Base-by-base conservation (phyloP, 2,329 filamentous ascomycete species). In the Fonsecaea nubica region DNA sequence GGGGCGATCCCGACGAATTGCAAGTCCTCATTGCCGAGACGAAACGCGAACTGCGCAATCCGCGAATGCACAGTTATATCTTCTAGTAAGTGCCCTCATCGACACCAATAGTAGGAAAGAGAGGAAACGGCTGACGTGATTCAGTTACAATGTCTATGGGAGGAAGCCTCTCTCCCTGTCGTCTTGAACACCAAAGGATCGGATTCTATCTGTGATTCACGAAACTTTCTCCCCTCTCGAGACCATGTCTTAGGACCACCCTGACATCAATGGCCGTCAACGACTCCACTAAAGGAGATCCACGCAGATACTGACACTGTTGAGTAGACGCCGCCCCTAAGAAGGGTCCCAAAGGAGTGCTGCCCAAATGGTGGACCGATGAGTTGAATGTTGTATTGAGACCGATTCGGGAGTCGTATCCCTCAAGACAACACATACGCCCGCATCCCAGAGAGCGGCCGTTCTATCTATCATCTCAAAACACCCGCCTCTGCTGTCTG, bases 1-100 rank as follows among this genome's bases (percentile, higher is more conserved):
- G 70, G 9, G 73, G 72, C 71, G 68, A 58, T 9, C 54, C 52
- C 30, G 62, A 71, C 10, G 71, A 74, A 48, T 58, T 71, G 50
- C 40, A 66, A 18, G 18, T 52, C 25, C 58, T 75, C n/a, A 65
- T 72, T 25, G 65, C 63, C 21, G 48, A 62, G 21, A 68, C 68
- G 48, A 62, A 65, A 40, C 64, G 58, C 38, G 64, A 66, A 21
- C 13, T 64, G 18, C 21, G n/a, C 9, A 62, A 64, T 52, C 50
- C 30, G 12, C 59, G 35, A 15, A 58, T 50, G 40, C 64, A 66
- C 53, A 57, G 21, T 13, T 66, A 66, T 38, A 38, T 53, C 13
- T 42, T 33, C 21, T 66, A 48, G 64, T 64, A 42, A 63, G 60
- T 64, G 3, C 58, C 30, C 53, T 30, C 25, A 25, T 62, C 13